phyloP scores from a whole-genome alignment of 1,284 basidiomycete species.

The Cutaneotrichosporon daszewskae region DNA sequence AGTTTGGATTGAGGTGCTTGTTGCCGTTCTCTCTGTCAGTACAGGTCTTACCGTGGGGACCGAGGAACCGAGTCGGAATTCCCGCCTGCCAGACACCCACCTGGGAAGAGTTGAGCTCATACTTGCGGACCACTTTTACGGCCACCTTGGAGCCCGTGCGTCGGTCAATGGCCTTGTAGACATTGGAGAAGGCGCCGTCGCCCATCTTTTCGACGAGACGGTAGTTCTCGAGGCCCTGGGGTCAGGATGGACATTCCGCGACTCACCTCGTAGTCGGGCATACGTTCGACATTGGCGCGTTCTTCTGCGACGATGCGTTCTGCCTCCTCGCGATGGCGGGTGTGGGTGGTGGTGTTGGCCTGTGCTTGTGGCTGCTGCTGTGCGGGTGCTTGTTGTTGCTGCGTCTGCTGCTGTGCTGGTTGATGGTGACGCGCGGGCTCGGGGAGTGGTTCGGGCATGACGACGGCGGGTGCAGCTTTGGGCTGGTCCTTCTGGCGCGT shows the following conservation, averaged over 20 bases:
- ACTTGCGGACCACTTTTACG: slow-evolving; percentile 97
- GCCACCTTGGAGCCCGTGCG: slow-evolving; percentile 77
- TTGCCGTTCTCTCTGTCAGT: slow-evolving; percentile 63
- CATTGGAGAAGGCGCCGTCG: slow-evolving; percentile 97
- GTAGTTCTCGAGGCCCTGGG: slow-evolving; percentile 79
- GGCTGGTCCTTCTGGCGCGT: too few relatives aligned
- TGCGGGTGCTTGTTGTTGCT: not conserved
- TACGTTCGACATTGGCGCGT: slow-evolving; percentile 63
- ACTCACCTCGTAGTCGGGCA: slow-evolving; percentile 79
- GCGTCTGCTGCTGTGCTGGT: not conserved
- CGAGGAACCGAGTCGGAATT: not conserved
- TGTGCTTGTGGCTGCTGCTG: slow-evolving; percentile 16
- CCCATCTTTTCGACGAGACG: slow-evolving; percentile 87
- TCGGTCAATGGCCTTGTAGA: slow-evolving; percentile 86
- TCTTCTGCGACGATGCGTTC: slow-evolving; percentile 75
- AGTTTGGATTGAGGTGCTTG: slow-evolving; percentile 83
- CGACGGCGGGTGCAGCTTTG: slow-evolving; percentile 14
- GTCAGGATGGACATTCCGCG: slow-evolving; percentile 27
- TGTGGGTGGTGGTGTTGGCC: not conserved
- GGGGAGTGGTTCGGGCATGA: not conserved
- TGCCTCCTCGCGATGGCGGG: slow-evolving; percentile 55
- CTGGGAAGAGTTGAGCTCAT: slow-evolving; percentile 89
- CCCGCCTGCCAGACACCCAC: slow-evolving; percentile 64
- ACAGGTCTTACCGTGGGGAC: not conserved
- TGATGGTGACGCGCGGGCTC: not conserved